phyloP scores from a whole-genome alignment of 2,329 filamentous ascomycete genomes.

The Claviceps sp. region DNA sequence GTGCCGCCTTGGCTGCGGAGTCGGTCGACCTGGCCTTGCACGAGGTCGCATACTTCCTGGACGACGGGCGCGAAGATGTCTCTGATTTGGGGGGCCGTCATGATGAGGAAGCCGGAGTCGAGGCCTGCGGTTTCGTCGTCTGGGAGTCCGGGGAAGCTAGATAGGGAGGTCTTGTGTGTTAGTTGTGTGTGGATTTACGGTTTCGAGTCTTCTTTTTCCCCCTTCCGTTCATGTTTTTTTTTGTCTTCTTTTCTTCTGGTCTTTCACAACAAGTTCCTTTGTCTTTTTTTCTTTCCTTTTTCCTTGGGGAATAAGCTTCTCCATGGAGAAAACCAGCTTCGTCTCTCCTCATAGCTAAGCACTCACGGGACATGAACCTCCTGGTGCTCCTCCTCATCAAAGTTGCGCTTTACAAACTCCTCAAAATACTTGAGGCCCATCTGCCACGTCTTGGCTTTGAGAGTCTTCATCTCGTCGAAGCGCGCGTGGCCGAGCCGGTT shows the following conservation, averaged over 20 bases:
- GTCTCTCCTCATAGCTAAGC: too few species aligned
- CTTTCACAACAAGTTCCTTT: not conserved
- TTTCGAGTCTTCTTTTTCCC: not conserved
- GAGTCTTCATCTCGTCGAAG: conserved; percentile 63
- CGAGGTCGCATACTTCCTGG: conserved; percentile 54
- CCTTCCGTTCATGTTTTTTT: not conserved
- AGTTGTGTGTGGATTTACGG: too few species aligned
- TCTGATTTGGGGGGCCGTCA: conserved; percentile 56
- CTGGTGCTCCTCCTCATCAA: conserved; percentile 63
- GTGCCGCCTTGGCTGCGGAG: conserved; percentile 48
- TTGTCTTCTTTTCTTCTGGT: not conserved
- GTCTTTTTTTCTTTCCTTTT: too few species aligned
- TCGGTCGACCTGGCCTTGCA: conserved; percentile 51
- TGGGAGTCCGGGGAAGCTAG: conserved; percentile 55
- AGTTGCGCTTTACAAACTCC: conserved; percentile 75
- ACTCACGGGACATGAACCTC: conserved; percentile 64
- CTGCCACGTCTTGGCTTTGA: conserved; percentile 69
- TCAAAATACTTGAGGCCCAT: conserved; percentile 71
- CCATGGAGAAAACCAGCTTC: too few species aligned
- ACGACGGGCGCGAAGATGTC: conserved; percentile 66
- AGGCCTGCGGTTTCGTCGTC: conserved; percentile 64
- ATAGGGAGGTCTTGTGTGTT: not conserved
- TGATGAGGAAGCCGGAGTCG: conserved; percentile 63
- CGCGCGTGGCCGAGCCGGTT: conserved; percentile 50
- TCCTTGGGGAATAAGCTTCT: too few species aligned